Evolutionary conservation across 1,139 yeast species (phyloP).

Genomic region (Suhomyces atakaporum): DNA sequence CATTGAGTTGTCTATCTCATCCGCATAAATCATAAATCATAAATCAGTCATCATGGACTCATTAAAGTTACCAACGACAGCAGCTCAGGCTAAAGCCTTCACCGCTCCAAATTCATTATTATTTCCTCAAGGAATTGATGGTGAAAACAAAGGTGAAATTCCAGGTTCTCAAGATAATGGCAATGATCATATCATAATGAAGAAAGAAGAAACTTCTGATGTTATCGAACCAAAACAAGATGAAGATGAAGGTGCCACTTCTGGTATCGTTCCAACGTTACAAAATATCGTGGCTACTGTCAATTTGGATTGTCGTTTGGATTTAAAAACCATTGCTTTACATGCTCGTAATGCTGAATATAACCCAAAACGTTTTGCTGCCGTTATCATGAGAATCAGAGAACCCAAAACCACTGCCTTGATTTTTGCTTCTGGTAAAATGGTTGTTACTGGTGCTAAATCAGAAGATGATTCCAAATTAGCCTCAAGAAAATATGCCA

Average conservation of each 20-base stretch:
- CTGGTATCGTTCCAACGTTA: conserved; percentile 94
- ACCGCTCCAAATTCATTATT: conserved; percentile 68
- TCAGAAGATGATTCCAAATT: conserved; percentile 96
- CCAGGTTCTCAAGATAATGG: conserved; percentile 8
- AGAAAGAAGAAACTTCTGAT: conserved; percentile 34
- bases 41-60: conserved; percentile 56
- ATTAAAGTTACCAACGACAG: conserved; percentile 72
- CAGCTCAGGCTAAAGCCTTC: conserved; percentile 78
- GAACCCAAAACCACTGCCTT: conserved; percentile 98
- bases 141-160: conserved; percentile 19
- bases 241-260: conserved; percentile 69
- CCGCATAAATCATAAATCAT: conserved; percentile 11
- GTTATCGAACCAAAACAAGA: conserved; percentile 46
- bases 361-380: conserved; percentile 97
- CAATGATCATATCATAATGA: conserved; percentile 16
- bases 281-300: conserved; percentile 98
- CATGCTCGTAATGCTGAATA: conserved; percentile 99
- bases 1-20: conserved; percentile 47
- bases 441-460: conserved; percentile 99
- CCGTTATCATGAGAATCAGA: conserved; percentile 98
- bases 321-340: conserved; percentile 92
- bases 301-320: conserved; percentile 92
- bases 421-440: conserved; percentile 97
- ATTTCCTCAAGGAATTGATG: conserved; percentile 54
- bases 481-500: conserved; percentile 96